Conservation (phyloP, 2,329 filamentous ascomycete genomes). For the Calonectria leucothoes region DNA sequence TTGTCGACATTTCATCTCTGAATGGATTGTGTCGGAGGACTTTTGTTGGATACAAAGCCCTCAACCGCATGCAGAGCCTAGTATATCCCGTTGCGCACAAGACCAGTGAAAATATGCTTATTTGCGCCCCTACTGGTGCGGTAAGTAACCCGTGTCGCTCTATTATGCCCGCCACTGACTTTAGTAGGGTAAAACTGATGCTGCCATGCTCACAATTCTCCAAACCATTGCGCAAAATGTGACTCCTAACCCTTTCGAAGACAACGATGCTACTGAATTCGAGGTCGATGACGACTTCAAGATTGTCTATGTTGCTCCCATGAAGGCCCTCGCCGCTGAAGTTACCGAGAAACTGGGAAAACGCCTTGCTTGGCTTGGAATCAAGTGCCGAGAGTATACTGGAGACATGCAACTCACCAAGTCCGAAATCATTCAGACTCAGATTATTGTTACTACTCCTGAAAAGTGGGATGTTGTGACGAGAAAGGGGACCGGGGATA, state of each 20-base stretch:
- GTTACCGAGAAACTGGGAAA: slow-evolving; percentile 95
- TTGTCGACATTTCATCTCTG: slow-evolving; percentile 83
- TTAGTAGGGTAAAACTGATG: slow-evolving; percentile 89
- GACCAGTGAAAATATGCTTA: slow-evolving; percentile 98
- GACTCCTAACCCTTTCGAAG: slow-evolving; percentile 81
- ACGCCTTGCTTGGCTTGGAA: slow-evolving; percentile 91
- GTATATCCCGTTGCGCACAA: slow-evolving; percentile 96
- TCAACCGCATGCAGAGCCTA: slow-evolving; percentile 98
- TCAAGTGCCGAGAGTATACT: slow-evolving; percentile 92
- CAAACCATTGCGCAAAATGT: slow-evolving; percentile 91
- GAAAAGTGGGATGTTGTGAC: slow-evolving; percentile 99
- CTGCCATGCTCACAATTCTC: slow-evolving; percentile 94
- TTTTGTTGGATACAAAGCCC: slow-evolving; percentile 90
- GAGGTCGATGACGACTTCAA: slow-evolving; percentile 94
- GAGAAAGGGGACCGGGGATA: slow-evolving; percentile 95
- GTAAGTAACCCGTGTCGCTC: slow-evolving; percentile 53
- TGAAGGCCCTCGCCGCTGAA: slow-evolving; percentile 98
- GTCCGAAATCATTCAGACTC: slow-evolving; percentile 92
- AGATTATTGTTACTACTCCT: slow-evolving; percentile 98
- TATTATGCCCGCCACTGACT: slow-evolving; percentile 24
- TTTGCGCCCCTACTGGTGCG: slow-evolving; percentile 96
- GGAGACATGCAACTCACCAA: slow-evolving; percentile 99
- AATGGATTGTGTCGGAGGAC: slow-evolving; percentile 92
- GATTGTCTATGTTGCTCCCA: slow-evolving; percentile 97
- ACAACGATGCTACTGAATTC: slow-evolving; percentile 80